Base-by-base conservation (phyloP, 345 rosid species). In the Brassica cretica region DNA sequence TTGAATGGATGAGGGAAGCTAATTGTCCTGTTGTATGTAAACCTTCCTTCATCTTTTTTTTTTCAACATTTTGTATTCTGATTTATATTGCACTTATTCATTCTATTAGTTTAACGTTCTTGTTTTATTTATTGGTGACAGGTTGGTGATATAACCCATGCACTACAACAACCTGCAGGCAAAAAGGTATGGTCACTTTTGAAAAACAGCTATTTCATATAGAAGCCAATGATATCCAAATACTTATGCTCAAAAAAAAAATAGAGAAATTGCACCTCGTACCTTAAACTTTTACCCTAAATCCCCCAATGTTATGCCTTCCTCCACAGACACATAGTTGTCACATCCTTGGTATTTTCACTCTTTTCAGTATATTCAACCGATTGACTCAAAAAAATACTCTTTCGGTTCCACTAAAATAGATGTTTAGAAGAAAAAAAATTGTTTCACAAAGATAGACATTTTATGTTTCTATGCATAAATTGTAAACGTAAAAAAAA, bases 1-100 rank as follows among this genome's bases (percentile, higher is more conserved):
- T 95, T 5, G 99, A 95, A 81, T 93, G 97, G 99, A 81, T 95
- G 86, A 89, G 99, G 80, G 96, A 95, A 84, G 90, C 96, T 19
- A 89, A 87, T 80, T 95, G 99, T 73, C 99, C 99, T 71, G 92
- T 95, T 74, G 98, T 93, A 87, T 86, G 99, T 84, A 32, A 72
- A 76, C 9, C 64, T 37, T 66, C 63, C 66, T 55, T 64, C 70
- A 6, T 74, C 41, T 24, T 68, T 79, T 35, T 18, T 51, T 21
- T 61, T 66, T 32, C 35, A 63, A 62, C 60, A 24, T 24, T 35
- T 4, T 3, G 15, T 60, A 44, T 69, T 68, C 27, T 37, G 64
- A 33, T 46, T 19, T 73, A 12, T 68, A 14, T 46, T 32, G 9
- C 11, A 33, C 5, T 66, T 46, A 30, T 27, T 46, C 14, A 68